phyloP scores from a whole-genome alignment of 352 stramenopile species.

The Pythium volutum region DNA sequence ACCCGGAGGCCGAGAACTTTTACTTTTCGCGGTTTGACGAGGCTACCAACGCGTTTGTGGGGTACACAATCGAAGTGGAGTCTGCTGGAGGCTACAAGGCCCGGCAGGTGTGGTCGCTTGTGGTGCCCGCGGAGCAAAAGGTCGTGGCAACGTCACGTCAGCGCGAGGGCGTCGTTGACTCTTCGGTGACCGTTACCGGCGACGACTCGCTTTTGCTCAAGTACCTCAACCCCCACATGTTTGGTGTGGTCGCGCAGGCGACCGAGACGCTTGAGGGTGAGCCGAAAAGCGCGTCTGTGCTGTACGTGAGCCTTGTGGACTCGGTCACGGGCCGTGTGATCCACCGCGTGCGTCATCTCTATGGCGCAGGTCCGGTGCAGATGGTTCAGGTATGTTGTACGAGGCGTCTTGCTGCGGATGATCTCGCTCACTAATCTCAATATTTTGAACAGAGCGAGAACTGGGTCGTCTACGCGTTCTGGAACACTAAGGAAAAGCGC shows the following conservation, averaged over 20 bases:
- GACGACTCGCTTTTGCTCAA: conserved; percentile 97
- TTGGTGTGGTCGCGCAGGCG: conserved; percentile 86
- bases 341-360: conserved; percentile 85
- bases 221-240: conserved; percentile 97
- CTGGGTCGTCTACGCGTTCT: conserved; percentile 96
- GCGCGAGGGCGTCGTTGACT: conserved; percentile 69
- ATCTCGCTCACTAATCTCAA: not conserved
- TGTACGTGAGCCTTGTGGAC: conserved; percentile 93
- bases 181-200: conserved; percentile 82
- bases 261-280: conserved; percentile 40
- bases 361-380: conserved; percentile 62
- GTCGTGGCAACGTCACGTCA: conserved; percentile 57
- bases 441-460: conserved; percentile 85
- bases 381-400: conserved; percentile 56
- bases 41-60: conserved; percentile 40
- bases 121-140: conserved; percentile 52
- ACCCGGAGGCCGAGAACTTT: conserved; percentile 66
- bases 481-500: conserved; percentile 89
- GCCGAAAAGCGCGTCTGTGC: conserved; percentile 36
- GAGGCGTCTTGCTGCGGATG: not conserved
- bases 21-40: conserved; percentile 81
- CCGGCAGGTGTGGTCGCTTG: conserved; percentile 64
- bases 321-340: conserved; percentile 93
- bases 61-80: conserved; percentile 50
- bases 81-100: conserved; percentile 34